A percentile compares a stretch with the other conserved stretches of the same genome.
Conservation (phyloP, 1,139 yeast genomes). For the Tardiomyces depauwii region DNA sequence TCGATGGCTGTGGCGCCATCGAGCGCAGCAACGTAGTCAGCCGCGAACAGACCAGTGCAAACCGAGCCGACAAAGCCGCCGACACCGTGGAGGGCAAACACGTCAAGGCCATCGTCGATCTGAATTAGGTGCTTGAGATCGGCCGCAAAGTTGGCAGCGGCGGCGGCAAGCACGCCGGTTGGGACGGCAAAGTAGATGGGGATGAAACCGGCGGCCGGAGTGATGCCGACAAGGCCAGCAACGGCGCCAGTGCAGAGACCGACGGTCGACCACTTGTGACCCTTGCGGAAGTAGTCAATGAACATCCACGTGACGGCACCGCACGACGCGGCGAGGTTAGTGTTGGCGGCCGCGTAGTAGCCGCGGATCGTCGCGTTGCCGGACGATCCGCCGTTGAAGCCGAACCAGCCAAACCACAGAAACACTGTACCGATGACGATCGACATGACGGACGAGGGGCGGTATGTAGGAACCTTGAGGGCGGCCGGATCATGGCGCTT, state of each 20-base stretch:
- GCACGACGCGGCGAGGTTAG: conserved; percentile 83
- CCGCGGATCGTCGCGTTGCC: conserved; percentile 87
- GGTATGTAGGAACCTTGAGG: conserved; percentile 65
- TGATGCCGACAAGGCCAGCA: conserved; percentile 90
- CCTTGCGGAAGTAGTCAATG: conserved; percentile 79
- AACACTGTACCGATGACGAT: conserved; percentile 91
- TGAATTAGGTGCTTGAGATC: conserved; percentile 61
- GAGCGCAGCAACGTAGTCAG: conserved; percentile 78
- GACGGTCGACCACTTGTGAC: conserved; percentile 88
- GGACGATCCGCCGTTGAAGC: conserved; percentile 95
- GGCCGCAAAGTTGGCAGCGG: conserved; percentile 73
- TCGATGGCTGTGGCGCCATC: conserved; percentile 46
- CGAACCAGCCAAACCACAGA: conserved; percentile 98
- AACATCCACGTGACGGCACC: conserved; percentile 94
- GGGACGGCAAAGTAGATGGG: conserved; percentile 82
- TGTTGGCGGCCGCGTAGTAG: conserved; percentile 86
- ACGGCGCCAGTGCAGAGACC: conserved; percentile 91
- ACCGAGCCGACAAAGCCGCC: conserved; percentile 84
- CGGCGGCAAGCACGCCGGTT: conserved; percentile 72
- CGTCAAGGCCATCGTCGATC: conserved; percentile 94
- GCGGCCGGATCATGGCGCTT: conserved; percentile 67
- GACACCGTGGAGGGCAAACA: conserved; percentile 85
- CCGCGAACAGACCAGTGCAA: conserved; percentile 86
- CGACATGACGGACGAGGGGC: conserved; percentile 82
- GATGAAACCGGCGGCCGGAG: conserved; percentile 95